A percentile compares a stretch with the other conserved stretches of the same genome.
Conservation (phyloP, 768 basidiomycete genomes). For the Russula ochroleuca region DNA sequence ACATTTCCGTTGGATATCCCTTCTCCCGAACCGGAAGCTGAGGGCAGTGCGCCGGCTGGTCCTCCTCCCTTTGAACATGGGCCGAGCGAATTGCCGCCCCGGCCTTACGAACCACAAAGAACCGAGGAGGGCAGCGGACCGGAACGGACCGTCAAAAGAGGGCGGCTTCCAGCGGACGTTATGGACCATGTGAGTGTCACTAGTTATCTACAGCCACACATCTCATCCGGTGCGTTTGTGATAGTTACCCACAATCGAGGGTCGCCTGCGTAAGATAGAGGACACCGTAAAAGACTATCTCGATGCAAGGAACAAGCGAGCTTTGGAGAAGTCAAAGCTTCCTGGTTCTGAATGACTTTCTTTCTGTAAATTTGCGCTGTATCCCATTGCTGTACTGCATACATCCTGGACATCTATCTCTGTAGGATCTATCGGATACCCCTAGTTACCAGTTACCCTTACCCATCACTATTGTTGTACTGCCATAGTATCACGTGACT, state of each 20-base stretch:
- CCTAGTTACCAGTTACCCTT: constrained; percentile 12
- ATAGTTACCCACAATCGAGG: constrained; percentile 24
- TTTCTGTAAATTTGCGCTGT: constrained; percentile 15
- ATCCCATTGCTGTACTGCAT: constrained; percentile 22
- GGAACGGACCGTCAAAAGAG: constrained; percentile 19
- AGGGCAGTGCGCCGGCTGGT: constrained; percentile 4
- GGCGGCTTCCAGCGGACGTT: constrained; percentile 21
- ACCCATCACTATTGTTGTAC: background rate
- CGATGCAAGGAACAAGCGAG: constrained; percentile 24
- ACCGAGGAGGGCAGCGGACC: constrained; percentile 8
- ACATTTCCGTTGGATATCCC: constrained; percentile 26
- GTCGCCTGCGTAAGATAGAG: constrained; percentile 24
- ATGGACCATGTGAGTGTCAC: constrained; percentile 22
- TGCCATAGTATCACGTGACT: constrained; percentile 8
- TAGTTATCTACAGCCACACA: background rate
- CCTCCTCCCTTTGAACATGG: constrained; percentile 26
- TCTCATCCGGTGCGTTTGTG: background rate
- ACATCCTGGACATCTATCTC: constrained; percentile 6
- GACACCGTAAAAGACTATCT: constrained; percentile 19
- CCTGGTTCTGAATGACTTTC: constrained; percentile 6
- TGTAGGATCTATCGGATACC: constrained; percentile 23
- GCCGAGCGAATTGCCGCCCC: constrained; percentile 23
- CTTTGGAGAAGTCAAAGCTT: constrained; percentile 24
- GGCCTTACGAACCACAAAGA: constrained; percentile 14
- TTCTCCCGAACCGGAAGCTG: constrained; percentile 22